These are phyloP conservation scores for Epichloe gansuensis DNA, from an alignment of 2,329 filamentous ascomycete genomes.

Conservation along the genomic window DNA sequence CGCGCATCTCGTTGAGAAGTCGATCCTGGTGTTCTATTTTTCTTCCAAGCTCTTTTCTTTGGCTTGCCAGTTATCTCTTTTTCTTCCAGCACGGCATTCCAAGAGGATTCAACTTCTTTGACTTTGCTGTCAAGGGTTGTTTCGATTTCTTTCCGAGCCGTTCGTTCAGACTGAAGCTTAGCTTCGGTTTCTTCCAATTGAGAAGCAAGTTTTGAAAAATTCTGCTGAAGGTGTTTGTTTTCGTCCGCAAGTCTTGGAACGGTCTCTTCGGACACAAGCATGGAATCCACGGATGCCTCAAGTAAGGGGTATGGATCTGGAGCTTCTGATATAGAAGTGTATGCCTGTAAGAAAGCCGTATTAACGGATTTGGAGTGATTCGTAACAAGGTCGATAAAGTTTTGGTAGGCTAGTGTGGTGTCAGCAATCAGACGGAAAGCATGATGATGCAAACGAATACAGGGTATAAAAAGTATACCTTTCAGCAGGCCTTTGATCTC, in stretches of 20 bases:
- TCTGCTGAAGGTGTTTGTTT: constrained; percentile 76
- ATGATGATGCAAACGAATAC: not conserved
- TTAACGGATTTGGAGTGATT: constrained; percentile 94
- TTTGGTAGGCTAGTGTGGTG: constrained; percentile 67
- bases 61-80: constrained; percentile 90
- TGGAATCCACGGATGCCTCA: constrained; percentile 89
- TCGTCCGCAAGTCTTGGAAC: constrained; percentile 81
- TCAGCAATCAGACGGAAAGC: constrained; percentile 8
- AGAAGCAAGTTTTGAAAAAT: constrained; percentile 58
- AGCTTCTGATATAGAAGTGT: constrained; percentile 86
- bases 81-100: constrained; percentile 81
- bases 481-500: constrained; percentile 88
- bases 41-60: constrained; percentile 88
- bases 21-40: constrained; percentile 86
- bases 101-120: constrained; percentile 82
- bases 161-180: constrained; percentile 66
- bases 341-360: constrained; percentile 83
- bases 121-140: constrained; percentile 65
- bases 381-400: constrained; percentile 90
- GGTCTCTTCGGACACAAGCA: constrained; percentile 84
- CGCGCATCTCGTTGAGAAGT: constrained; percentile 86
- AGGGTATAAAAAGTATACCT: constrained; percentile 34
- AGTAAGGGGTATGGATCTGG: constrained; percentile 94
- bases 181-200: constrained; percentile 77
- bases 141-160: constrained; percentile 62